Evolutionary conservation across 1,284 basidiomycete genomes (phyloP).

Genomic region (Ganoderma sinense): DNA sequence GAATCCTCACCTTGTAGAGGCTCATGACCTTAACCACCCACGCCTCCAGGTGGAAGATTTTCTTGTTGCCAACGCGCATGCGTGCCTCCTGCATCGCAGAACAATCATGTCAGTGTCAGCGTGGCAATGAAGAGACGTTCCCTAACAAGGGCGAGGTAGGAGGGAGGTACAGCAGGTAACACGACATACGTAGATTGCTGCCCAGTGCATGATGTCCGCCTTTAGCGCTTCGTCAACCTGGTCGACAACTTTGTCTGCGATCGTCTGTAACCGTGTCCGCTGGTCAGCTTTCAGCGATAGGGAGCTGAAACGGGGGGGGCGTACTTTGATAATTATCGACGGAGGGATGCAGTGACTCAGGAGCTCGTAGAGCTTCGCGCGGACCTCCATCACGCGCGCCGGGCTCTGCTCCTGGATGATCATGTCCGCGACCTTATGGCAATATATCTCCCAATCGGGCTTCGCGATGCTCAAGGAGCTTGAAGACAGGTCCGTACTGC

Average conservation of each 20-base stretch:
- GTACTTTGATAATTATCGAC: conserved; percentile 87
- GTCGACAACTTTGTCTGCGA: conserved; percentile 87
- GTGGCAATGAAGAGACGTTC: background rate
- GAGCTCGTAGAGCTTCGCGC: conserved; percentile 94
- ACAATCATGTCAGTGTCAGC: background rate
- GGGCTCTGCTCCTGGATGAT: conserved; percentile 96
- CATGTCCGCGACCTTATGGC: conserved; percentile 90
- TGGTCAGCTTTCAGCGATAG: background rate
- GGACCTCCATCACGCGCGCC: conserved; percentile 89
- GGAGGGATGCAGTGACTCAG: conserved; percentile 99
- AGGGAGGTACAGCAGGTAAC: background rate
- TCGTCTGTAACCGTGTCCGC: conserved; percentile 62
- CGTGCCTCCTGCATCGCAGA: conserved; percentile 77
- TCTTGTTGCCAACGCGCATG: conserved; percentile 91
- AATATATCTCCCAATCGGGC: conserved; percentile 99
- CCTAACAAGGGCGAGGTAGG: background rate
- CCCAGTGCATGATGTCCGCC: conserved; percentile 94
- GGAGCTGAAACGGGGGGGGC: conserved; percentile 20
- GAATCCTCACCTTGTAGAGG: conserved; percentile 68
- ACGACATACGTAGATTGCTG: conserved; percentile 87
- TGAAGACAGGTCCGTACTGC: conserved; percentile 70
- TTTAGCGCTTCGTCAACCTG: conserved; percentile 90
- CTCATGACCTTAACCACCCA: conserved; percentile 91
- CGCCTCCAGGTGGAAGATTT: conserved; percentile 95
- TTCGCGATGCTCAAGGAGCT: conserved; percentile 86